phyloP scores from a whole-genome alignment of 106 monocot genomes.

The Apostasia shenzhenica region DNA sequence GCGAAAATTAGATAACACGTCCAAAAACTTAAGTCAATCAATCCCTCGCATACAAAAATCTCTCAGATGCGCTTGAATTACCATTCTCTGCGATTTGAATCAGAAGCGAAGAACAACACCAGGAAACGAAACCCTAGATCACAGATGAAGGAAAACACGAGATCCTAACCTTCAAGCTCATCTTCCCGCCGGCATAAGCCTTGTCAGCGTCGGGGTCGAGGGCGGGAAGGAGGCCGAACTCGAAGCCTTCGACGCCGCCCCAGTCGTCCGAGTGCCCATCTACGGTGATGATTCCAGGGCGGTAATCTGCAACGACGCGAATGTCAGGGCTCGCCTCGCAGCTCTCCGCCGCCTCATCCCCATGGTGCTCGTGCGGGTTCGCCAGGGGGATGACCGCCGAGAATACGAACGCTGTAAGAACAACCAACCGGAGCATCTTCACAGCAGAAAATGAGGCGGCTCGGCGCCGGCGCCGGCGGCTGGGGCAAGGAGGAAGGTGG shows the following conservation, averaged over 20 bases:
- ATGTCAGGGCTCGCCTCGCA: conserved; percentile 39
- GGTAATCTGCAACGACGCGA: conserved; percentile 52
- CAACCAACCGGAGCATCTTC: conserved; percentile 28
- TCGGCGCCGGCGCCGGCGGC: neutral
- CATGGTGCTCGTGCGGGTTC: conserved; percentile 65
- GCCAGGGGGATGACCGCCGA: conserved; percentile 13
- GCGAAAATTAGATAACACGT: no score
- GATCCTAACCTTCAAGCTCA: conserved; percentile 69
- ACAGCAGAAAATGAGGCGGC: conserved; percentile 5
- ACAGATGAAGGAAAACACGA: no score
- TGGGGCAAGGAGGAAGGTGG: neutral
- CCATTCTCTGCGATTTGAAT: no score
- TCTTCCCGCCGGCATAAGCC: conserved; percentile 69
- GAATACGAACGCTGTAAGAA: conserved; percentile 21
- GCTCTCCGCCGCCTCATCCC: conserved; percentile 24
- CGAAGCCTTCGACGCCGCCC: conserved; percentile 51
- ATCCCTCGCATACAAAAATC: no score
- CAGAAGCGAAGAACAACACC: no score
- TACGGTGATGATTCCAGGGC: conserved; percentile 63
- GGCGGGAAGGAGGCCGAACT: conserved; percentile 69
- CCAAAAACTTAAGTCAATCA: no score
- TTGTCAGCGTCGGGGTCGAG: conserved; percentile 88
- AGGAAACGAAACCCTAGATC: no score
- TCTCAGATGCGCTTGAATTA: no score
- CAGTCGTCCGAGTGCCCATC: conserved; percentile 79